Evolutionary conservation across 345 rosid species (phyloP), one percentile per base, ranked within the genome.

Genomic region (Gossypium anomalum): DNA sequence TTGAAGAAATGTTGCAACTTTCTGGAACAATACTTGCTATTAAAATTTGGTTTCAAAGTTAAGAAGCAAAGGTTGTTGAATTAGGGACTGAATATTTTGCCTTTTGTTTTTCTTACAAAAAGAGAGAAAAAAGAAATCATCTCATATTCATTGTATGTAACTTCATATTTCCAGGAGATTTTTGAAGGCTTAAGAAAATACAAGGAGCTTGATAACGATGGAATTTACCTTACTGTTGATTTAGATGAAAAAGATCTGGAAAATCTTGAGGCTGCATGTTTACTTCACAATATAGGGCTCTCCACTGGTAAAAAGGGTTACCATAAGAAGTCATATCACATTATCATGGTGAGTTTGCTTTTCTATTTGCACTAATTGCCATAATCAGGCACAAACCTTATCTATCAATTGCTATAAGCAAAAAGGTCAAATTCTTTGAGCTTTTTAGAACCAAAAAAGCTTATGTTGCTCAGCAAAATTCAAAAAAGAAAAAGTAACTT

Each of bases 251-350:
- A 85, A 77, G 86, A 87, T 82, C 83, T 88, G 73, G 93, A 89
- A 79, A 87, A 85, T 75, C 89, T 91, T 41, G 86, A 88, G 80
- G 97, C 89, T 80, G 91, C 97, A 15, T 91, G 93, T 76, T 83
- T 88, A 80, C 91, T 91, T 77, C 97, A 91, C 79, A 84, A 81
- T 73, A 76, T 86, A 10, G 97, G 97, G 53, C 80, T 82, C 58
- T 76, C 82, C 76, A 73, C 78, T 67, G 80, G 92, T 79, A 84
- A 85, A 83, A 89, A 83, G 82, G 91, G 93, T 75, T 89, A 91
- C 74, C 97, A 91, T 76, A 89, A 89, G 87, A 86, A 86, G 83
- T 86, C 93, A 34, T 86, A 80, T 78, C 81, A 64, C 64, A 89
- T 91, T 61, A 82, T 89, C 73, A 85, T 79, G 88, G 92, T 91